phyloP scores from a whole-genome alignment of 768 basidiomycete species.

The Amanita rubescens region DNA sequence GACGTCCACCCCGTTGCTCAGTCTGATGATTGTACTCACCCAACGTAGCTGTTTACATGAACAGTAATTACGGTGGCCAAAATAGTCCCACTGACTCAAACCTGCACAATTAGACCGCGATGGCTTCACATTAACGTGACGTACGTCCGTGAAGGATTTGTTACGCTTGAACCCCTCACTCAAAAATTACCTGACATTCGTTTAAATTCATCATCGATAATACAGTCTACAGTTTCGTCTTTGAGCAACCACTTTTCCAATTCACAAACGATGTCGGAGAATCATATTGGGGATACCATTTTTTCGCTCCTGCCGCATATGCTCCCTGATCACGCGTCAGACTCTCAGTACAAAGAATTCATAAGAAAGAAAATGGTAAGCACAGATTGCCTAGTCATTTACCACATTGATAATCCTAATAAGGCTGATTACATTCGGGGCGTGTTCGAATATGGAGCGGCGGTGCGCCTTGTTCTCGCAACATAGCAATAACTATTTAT shows the following conservation, averaged over 20 bases:
- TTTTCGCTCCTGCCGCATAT: no score
- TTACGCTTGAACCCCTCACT: background rate
- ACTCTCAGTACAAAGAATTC: background rate
- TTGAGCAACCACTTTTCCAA: background rate
- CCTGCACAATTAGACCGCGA: background rate
- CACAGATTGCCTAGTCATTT: background rate
- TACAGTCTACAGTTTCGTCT: background rate
- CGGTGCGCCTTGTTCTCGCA: no score
- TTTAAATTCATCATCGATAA: no score
- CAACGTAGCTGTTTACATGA: background rate
- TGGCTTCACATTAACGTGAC: background rate
- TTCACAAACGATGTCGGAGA: background rate
- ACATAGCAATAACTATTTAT: no score
- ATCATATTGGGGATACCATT: background rate
- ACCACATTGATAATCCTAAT: background rate
- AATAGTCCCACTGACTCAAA: background rate
- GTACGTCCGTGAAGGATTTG: background rate
- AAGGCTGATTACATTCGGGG: background rate
- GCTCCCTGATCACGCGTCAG: background rate
- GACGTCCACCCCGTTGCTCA: background rate
- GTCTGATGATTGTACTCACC: no score
- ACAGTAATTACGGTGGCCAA: background rate
- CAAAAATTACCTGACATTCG: no score
- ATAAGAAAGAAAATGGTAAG: background rate
- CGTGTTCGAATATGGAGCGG: background rate